Conservation (phyloP, 176 grass and related monocot genomes). For the Avena insularis region DNA sequence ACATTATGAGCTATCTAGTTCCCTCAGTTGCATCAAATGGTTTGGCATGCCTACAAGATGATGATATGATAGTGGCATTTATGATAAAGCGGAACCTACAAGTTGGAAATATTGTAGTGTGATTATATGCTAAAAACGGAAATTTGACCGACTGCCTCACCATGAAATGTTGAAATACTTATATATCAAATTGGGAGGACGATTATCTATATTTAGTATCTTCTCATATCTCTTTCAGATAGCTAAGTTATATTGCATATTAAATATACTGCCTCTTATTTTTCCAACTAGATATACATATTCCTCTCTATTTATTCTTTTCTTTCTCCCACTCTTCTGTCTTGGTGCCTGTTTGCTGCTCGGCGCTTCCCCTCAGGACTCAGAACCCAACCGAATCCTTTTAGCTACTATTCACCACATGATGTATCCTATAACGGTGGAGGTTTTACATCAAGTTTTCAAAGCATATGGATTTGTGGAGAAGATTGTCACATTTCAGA, state of each 20-base stretch:
- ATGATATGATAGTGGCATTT: neutral
- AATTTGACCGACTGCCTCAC: neutral
- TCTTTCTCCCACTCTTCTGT: constrained; percentile 54
- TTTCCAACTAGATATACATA: constrained; percentile 52
- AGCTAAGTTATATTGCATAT: constrained; percentile 47
- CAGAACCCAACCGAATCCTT: constrained; percentile 97
- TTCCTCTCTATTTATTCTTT: constrained; percentile 73
- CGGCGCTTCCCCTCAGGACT: constrained; percentile 63
- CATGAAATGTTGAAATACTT: constrained; percentile 28
- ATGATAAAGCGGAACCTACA: neutral
- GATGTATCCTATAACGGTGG: constrained; percentile 99
- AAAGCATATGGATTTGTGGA: constrained; percentile 97
- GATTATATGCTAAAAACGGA: neutral
- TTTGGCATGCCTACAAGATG: constrained; percentile 9
- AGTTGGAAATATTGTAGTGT: neutral
- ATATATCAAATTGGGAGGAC: constrained; percentile 22
- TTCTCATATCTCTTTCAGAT: constrained; percentile 42
- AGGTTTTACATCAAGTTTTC: constrained; percentile 98
- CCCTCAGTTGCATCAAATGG: neutral
- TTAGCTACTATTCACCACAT: constrained; percentile 99
- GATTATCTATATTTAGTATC: constrained; percentile 42
- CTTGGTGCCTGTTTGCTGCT: constrained; percentile 53
- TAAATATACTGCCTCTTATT: constrained; percentile 55
- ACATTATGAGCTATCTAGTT: constrained; percentile 16
- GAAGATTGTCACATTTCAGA: constrained; percentile 99